Evolutionary conservation across 1,284 basidiomycete species (phyloP), one percentile per base, ranked within the genome.

Genomic region (Abortiporus biennis): DNA sequence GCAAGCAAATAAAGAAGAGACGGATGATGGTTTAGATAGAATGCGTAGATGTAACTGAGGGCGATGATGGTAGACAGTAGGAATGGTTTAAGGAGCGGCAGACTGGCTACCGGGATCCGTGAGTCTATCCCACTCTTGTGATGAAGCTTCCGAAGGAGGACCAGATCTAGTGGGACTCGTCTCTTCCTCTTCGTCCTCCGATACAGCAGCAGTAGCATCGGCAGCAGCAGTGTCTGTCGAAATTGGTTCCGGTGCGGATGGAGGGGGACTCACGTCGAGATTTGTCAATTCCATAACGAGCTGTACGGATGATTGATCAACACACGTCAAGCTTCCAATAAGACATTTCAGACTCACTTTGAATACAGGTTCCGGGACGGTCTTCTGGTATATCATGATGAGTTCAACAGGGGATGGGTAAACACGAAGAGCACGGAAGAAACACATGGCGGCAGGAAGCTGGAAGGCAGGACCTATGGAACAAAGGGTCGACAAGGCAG

Each of bases 331-430:
- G n/a, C 8, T 23, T 36, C 17, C 43, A 39, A 34, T 22, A 15
- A 23, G 31, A 42, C 22, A 38, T 39, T 48, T 40, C 38, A 20
- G 4, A 51, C 69, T 38, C 48, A 83, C 85, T 64, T 88, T 85
- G 68, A 96, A 94, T 46, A 97, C 77, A 36, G 86, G 79, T 42
- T 80, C 76, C 9, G 92, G 90, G 35, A 95, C 80, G 34, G 92
- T 93, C 68, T 90, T 89, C 67, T 97, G 84, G 63, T 96, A 96
- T 56, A 97, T 91, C 62, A 83, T 77, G 54, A 95, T 84, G 51
- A 97, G 78, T 63, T 97, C 93, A 34, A 92, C 79, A 8, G 92
- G 92, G 37, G 86, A 80, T 44, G 94, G 95, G 69, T 98, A 99
- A 35, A 96, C 93, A 46, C 90, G 80, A 49, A 98, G 78, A 4